These are phyloP conservation scores for Cryphonectria nitschkei DNA, from an alignment of 2,329 filamentous ascomycete genomes.

Conservation along the genomic window DNA sequence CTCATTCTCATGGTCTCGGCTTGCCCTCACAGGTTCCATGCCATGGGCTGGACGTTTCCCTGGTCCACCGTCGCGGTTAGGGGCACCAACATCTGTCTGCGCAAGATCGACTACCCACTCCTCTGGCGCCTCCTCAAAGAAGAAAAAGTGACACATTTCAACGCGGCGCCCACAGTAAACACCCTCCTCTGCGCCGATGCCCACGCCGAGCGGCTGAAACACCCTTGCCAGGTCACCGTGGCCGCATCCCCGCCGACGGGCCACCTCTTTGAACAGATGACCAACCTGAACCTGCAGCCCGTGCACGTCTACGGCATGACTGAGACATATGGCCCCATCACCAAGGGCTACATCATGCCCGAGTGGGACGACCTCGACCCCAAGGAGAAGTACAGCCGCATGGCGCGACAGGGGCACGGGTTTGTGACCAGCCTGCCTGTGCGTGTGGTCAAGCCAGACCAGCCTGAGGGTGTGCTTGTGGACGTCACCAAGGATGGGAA, in stretches of 20 bases:
- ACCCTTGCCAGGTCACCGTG: conserved; percentile 83
- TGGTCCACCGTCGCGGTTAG: conserved; percentile 92
- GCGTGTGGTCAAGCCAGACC: conserved; percentile 80
- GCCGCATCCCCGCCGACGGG: conserved; percentile 89
- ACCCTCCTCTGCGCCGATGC: conserved; percentile 83
- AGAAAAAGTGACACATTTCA: conserved; percentile 91
- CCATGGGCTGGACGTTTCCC: conserved; percentile 82
- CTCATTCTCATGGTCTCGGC: not conserved
- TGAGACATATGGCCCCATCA: conserved; percentile 94
- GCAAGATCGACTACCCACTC: conserved; percentile 91
- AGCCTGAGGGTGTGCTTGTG: conserved; percentile 66
- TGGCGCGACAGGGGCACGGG: conserved; percentile 94
- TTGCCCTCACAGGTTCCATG: conserved; percentile 57
- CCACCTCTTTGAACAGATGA: conserved; percentile 92
- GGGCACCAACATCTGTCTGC: conserved; percentile 91
- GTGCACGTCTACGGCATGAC: conserved; percentile 91
- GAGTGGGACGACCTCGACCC: conserved; percentile 75
- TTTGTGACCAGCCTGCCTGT: conserved; percentile 82
- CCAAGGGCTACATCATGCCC: conserved; percentile 87
- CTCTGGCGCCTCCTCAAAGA: conserved; percentile 90
- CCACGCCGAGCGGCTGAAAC: conserved; percentile 70
- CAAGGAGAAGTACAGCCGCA: conserved; percentile 81
- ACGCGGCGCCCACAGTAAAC: conserved; percentile 94
- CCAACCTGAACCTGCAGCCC: conserved; percentile 76
- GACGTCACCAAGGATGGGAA: conserved; percentile 53